Base-by-base conservation (phyloP, 805 yeast genomes). In the Zygosaccharomyces siamensis region DNA sequence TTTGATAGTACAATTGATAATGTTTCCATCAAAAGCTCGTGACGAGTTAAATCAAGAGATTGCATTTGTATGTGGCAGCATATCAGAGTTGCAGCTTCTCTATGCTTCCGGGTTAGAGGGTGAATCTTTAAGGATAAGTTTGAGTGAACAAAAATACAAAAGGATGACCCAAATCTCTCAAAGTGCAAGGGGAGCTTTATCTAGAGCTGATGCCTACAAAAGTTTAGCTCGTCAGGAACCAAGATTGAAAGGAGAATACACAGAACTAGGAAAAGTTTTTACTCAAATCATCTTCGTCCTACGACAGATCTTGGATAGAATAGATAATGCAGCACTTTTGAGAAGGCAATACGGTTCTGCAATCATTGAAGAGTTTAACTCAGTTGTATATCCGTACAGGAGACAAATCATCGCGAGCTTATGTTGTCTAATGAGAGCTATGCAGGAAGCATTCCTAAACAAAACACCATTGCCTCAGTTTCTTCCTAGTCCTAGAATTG, bases 391-490 rank as follows among this genome's bases (percentile, higher is more conserved):
- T 48, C 69, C 73, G 0, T 75, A 76, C 49, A 62, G 80, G 57
- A 60, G 79, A 44, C 78, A 76, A 47, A 51, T 70, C 7, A 69
- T 70, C 4, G 79, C 74, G 6, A 67, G 75, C 7, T 51, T 76
- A 35, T 60, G 66, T 14, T 63, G 69, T 43, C 47, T 66, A 3
- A 57, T 75, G 56, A 66, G 77, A 35, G 72, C 76, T 7, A 63
- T 76, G 11, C 73, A 73, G 48, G 70, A 68, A 33, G 76, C 79
- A 0, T 56, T 75, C n/a, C 42, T 58, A 5, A 73, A 66, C 38
- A 76, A 76, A 50, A 58, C 70, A 0, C 80, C 81, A 2, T 47
- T 77, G 24, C 81, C 81, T 2, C 80, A 76, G 51, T 76, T 67
- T 54, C 47, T 77, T 16, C 80, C 81, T 1, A 74, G 79, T 55